Conservation (phyloP, 805 yeast species). For the Starmera caribaea region DNA sequence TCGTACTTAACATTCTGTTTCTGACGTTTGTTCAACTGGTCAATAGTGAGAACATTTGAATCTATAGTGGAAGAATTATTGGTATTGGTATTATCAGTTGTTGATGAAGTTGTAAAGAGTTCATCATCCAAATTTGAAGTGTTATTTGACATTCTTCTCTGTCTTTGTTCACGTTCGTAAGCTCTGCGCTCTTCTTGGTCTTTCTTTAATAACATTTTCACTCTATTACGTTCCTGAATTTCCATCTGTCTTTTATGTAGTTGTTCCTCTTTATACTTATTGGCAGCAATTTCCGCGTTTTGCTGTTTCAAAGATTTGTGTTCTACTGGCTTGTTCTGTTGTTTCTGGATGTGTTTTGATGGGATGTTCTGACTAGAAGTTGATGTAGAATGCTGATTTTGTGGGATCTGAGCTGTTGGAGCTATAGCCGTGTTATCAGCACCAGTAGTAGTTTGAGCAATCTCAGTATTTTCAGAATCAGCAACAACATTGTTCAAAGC, state of each 20-base stretch:
- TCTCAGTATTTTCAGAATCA: neutral
- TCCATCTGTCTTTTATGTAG: constrained; percentile 26
- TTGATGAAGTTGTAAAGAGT: too few species aligned
- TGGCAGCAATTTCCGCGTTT: constrained; percentile 29
- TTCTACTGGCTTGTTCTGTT: constrained; percentile 2
- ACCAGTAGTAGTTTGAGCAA: neutral
- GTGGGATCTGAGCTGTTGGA: neutral
- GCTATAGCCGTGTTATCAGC: constrained; percentile 1
- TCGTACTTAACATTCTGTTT: constrained; percentile 1
- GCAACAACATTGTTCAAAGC: neutral
- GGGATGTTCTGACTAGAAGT: constrained; percentile 4
- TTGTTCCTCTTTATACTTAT: constrained; percentile 28
- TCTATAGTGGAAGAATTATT: too few species aligned
- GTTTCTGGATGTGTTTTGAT: neutral
- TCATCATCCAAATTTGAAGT: too few species aligned
- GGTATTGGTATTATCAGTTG: too few species aligned
- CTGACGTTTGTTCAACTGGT: neutral
- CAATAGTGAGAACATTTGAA: too few species aligned
- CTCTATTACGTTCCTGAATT: constrained; percentile 44
- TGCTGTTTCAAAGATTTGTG: constrained; percentile 28
- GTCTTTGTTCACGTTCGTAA: constrained; percentile 11
- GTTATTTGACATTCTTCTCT: constrained; percentile 2
- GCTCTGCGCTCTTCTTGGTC: constrained; percentile 40
- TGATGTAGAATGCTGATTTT: neutral
- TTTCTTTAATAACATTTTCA: constrained; percentile 39